A percentile compares a stretch with the other conserved stretches of the same genome.
These are phyloP conservation scores for Rauvolfia tetraphylla DNA, from an alignment of 257 asterid genomes.

Conservation along the genomic window DNA sequence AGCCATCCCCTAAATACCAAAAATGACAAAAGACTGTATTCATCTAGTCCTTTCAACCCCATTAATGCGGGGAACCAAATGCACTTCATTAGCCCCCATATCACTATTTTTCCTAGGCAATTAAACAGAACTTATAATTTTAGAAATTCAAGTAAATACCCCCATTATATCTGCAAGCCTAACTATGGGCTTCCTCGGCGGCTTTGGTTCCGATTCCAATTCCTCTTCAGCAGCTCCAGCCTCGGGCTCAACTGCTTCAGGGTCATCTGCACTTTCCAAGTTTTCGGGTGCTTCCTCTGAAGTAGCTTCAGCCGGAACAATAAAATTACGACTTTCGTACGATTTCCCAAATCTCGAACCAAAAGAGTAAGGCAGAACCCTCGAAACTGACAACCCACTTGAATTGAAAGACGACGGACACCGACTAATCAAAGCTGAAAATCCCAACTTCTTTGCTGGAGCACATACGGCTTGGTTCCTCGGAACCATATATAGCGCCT, in stretches of 20 bases:
- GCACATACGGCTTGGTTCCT: conserved; percentile 32
- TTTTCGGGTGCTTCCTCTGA: conserved; percentile 33
- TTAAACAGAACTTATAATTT: neutral
- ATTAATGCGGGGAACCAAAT: neutral
- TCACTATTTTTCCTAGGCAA: neutral
- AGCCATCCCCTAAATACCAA: neutral
- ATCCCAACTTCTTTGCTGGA: conserved; percentile 40
- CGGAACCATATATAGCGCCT: conserved; percentile 55
- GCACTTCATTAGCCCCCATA: neutral
- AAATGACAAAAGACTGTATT: neutral
- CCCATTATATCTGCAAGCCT: conserved; percentile 96
- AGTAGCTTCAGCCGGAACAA: conserved; percentile 59
- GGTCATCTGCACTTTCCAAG: conserved; percentile 29
- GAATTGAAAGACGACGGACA: conserved; percentile 21
- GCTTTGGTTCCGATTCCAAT: conserved; percentile 42
- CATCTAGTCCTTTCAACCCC: neutral
- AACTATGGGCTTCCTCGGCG: conserved; percentile 49
- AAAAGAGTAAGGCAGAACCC: conserved; percentile 26
- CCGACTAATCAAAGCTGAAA: conserved; percentile 34
- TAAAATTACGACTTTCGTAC: conserved; percentile 29
- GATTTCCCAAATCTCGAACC: conserved; percentile 21
- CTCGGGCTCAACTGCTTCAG: conserved; percentile 19
- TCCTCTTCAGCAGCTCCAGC: conserved; percentile 33
- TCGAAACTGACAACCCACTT: conserved; percentile 18
- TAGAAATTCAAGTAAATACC: conserved; percentile 41